These are phyloP conservation scores for Neospermospora avenae DNA, from an alignment of 2,329 filamentous ascomycete species.

Conservation along the genomic window DNA sequence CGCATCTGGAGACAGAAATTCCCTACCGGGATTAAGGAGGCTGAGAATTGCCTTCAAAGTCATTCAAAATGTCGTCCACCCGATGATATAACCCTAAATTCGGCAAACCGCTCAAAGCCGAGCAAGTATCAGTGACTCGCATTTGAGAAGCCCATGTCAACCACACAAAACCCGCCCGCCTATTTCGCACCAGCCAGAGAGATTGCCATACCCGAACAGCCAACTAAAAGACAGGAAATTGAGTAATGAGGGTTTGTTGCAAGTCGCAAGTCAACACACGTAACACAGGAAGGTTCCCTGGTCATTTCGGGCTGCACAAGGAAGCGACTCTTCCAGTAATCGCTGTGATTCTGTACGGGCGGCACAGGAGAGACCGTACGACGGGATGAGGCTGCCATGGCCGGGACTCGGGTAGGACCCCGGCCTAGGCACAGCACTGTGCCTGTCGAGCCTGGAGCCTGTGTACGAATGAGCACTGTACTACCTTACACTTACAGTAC, in stretches of 20 bases:
- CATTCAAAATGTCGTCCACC: not conserved
- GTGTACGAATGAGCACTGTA: too few species aligned
- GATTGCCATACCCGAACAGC: not conserved
- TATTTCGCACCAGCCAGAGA: not conserved
- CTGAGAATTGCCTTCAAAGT: not conserved
- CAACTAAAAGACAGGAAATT: not conserved
- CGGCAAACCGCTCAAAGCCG: not conserved
- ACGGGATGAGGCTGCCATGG: too few species aligned
- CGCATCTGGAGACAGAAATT: not conserved
- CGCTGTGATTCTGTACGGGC: too few species aligned
- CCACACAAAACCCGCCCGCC: not conserved
- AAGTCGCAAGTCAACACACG: conserved; percentile 13
- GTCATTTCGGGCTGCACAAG: not conserved
- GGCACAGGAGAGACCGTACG: too few species aligned
- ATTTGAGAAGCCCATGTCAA: not conserved
- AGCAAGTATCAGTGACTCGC: not conserved
- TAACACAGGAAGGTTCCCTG: not conserved
- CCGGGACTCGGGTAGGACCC: too few species aligned
- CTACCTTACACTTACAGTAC: too few species aligned
- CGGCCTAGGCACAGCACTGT: too few species aligned
- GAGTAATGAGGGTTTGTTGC: conserved; percentile 18
- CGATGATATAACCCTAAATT: not conserved
- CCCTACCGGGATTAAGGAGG: not conserved
- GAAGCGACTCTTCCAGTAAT: not conserved
- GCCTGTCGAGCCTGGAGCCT: too few species aligned